A percentile compares a stretch with the other conserved stretches of the same genome.
phyloP scores from a whole-genome alignment of 2,329 filamentous ascomycete species.

The Geosmithia morbida region DNA sequence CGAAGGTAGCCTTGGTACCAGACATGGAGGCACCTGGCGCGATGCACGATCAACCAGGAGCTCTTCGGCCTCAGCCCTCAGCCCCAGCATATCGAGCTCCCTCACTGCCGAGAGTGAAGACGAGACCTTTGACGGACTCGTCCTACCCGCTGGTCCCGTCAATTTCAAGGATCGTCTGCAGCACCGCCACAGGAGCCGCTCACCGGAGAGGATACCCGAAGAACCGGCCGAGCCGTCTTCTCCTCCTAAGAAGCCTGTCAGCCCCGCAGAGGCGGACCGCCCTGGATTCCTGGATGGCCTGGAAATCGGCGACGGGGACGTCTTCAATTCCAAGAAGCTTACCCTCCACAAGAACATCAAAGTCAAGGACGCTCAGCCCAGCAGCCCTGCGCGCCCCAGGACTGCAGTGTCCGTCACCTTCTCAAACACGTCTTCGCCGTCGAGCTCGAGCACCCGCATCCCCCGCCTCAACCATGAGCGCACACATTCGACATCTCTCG shows the following conservation, averaged over 20 bases:
- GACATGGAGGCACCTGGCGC: constrained; percentile 74
- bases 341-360: constrained; percentile 87
- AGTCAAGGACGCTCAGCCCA: constrained; percentile 56
- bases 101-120: constrained; percentile 89
- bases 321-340: constrained; percentile 67
- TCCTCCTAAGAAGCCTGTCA: constrained; percentile 11
- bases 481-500: constrained; percentile 57
- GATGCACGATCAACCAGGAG: constrained; percentile 69
- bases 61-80: constrained; percentile 78
- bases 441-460: constrained; percentile 49
- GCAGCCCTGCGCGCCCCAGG: constrained; percentile 57
- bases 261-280: constrained; percentile 27
- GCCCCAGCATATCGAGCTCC: constrained; percentile 83
- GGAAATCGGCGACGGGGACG: constrained; percentile 71
- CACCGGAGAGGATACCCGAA: constrained; percentile 31
- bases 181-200: constrained; percentile 49
- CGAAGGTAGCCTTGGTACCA: constrained; percentile 82
- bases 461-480: constrained; percentile 65
- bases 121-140: constrained; percentile 78
- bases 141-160: constrained; percentile 70
- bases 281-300: constrained; percentile 81
- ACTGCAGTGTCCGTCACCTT: constrained; percentile 81
- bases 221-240: constrained; percentile 9
- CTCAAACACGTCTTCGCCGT: constrained; percentile 48
- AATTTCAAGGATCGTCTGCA: constrained; percentile 70